These are phyloP conservation scores for Eragrostis tef DNA, from an alignment of 202 grass and related monocot genomes.

Conservation along the genomic window DNA sequence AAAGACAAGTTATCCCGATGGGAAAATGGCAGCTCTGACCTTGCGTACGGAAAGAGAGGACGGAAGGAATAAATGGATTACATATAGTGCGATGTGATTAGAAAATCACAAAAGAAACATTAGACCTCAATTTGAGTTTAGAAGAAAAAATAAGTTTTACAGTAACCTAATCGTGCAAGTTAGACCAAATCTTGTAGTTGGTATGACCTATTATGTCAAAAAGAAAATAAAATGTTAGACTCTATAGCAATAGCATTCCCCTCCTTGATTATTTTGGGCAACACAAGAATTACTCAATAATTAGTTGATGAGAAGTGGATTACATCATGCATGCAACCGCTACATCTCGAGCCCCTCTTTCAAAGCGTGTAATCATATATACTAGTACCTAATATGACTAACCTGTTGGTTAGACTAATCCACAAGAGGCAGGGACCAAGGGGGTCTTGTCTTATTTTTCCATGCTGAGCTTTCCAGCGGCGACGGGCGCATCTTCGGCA, in stretches of 20 bases:
- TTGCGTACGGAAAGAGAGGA: neutral
- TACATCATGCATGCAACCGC: slow-evolving; percentile 43
- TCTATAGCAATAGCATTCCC: slow-evolving; percentile 3
- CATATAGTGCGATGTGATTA: neutral
- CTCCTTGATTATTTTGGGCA: slow-evolving; percentile 15
- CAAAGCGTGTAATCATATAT: slow-evolving; percentile 5
- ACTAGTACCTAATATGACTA: neutral
- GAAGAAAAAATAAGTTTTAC: neutral
- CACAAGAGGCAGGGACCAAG: slow-evolving; percentile 21
- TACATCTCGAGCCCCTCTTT: slow-evolving; percentile 42
- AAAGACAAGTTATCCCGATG: neutral
- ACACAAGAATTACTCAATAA: neutral
- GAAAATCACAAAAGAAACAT: neutral
- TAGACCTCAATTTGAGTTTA: neutral
- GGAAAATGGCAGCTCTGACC: neutral
- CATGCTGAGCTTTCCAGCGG: slow-evolving; percentile 25
- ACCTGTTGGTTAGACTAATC: slow-evolving; percentile 25
- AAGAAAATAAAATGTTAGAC: neutral
- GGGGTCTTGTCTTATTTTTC: slow-evolving; percentile 7
- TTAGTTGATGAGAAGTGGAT: slow-evolving; percentile 38
- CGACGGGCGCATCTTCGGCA: slow-evolving; percentile 37
- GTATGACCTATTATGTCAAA: slow-evolving; percentile 26
- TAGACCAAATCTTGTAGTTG: slow-evolving; percentile 39
- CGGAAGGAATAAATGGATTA: neutral
- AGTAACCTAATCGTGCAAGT: neutral